Evolutionary conservation across 345 rosid genomes (phyloP).

Genomic region (Citrus hindsii): DNA sequence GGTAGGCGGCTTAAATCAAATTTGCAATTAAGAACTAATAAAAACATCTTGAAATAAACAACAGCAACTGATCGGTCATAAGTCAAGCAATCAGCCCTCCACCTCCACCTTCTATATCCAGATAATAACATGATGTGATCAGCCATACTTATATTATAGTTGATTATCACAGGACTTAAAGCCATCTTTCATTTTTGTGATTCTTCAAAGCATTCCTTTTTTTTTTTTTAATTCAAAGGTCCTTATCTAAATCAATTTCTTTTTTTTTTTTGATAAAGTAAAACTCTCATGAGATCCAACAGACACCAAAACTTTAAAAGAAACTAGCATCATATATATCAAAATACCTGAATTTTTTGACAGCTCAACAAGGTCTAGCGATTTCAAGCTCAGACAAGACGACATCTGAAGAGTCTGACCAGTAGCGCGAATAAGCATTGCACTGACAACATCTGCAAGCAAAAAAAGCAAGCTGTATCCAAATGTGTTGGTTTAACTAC

Average conservation of each 20-base stretch:
- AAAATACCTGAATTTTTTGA: constrained; percentile 50
- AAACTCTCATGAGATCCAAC: neutral
- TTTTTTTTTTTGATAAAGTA: too few relatives aligned
- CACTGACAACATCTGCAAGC: constrained; percentile 77
- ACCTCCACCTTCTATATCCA: neutral
- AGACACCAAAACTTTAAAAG: neutral
- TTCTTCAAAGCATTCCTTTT: neutral
- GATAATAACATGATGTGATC: neutral
- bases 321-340: neutral
- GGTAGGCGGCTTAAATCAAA: neutral
- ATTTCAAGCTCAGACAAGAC: constrained; percentile 46
- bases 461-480: constrained; percentile 84
- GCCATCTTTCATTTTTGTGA: neutral
- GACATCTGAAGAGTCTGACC: constrained; percentile 60
- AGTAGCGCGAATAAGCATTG: constrained; percentile 69
- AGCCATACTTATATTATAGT: neutral
- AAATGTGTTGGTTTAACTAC: constrained; percentile 34
- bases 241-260: neutral
- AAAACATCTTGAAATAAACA: neutral
- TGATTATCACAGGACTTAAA: neutral
- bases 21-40: constrained; percentile 7
- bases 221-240: neutral
- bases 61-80: neutral
- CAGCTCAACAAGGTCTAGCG: constrained; percentile 37
- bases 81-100: neutral